A percentile compares a stretch with the other conserved stretches of the same genome.
Evolutionary conservation across 345 rosid species (phyloP).

Genomic region (Crucihimalaya himalaica): DNA sequence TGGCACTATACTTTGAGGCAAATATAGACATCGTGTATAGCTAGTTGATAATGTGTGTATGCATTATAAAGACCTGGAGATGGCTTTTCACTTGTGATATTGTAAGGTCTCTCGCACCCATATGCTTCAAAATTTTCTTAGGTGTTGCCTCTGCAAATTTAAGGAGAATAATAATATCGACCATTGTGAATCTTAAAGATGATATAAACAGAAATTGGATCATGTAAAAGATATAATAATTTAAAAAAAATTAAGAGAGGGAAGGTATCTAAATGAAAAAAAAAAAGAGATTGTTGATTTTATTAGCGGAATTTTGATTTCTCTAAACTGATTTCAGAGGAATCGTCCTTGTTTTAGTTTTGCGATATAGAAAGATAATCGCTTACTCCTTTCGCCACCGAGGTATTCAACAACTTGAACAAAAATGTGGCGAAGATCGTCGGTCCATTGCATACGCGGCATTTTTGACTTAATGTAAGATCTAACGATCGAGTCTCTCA

Average conservation of each 20-base stretch:
- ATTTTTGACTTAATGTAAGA: constrained; percentile 57
- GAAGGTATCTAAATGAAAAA: background rate
- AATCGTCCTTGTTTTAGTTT: background rate
- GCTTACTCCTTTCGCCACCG: constrained; percentile 65
- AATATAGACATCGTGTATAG: background rate
- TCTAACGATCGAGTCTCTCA: constrained; percentile 24
- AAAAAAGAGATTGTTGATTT: background rate
- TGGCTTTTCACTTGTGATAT: constrained; percentile 77
- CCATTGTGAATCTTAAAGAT: background rate
- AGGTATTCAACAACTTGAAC: constrained; percentile 55
- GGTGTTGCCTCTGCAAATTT: constrained; percentile 61
- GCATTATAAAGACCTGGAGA: constrained; percentile 50
- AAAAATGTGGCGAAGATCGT: constrained; percentile 58
- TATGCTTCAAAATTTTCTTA: constrained; percentile 42
- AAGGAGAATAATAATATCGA: background rate
- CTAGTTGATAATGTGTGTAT: background rate
- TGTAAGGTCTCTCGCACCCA: constrained; percentile 58
- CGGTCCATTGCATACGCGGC: constrained; percentile 65
- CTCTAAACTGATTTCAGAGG: background rate
- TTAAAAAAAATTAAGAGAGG: background rate
- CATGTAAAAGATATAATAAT: background rate
- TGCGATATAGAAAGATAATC: background rate
- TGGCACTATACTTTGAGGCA: background rate
- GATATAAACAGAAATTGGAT: background rate
- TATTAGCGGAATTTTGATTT: background rate